Conservation (phyloP, 257 asterid genomes). For the Forsythia viridissima region DNA sequence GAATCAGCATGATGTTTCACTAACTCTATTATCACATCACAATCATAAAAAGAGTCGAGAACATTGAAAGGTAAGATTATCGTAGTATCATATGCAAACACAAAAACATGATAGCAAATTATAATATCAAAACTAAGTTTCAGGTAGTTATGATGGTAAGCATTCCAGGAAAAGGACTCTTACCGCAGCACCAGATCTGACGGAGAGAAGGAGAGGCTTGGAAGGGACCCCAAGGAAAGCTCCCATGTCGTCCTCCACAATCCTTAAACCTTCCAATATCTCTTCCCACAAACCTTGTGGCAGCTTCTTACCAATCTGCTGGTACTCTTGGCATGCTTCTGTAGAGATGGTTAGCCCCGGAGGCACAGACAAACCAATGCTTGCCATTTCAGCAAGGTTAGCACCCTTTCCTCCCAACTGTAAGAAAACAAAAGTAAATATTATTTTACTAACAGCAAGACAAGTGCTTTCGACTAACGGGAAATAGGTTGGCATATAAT, state of each 20-base stretch:
- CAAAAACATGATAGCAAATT: background rate
- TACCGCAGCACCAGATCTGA: slow-evolving; percentile 94
- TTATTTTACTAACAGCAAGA: background rate
- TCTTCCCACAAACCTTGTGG: slow-evolving; percentile 86
- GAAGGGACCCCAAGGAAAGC: slow-evolving; percentile 85
- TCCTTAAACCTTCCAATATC: slow-evolving; percentile 62
- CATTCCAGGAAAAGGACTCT: slow-evolving; percentile 15
- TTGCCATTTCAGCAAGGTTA: slow-evolving; percentile 99
- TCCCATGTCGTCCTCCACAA: slow-evolving; percentile 81
- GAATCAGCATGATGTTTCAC: background rate
- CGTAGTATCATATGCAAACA: background rate
- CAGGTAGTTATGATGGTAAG: background rate
- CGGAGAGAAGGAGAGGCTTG: slow-evolving; percentile 86
- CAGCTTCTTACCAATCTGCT: slow-evolving; percentile 63
- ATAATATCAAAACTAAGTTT: background rate
- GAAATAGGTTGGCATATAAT: background rate
- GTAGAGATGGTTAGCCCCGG: slow-evolving; percentile 97
- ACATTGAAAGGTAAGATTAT: background rate
- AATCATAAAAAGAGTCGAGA: background rate
- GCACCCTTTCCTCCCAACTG: slow-evolving; percentile 98
- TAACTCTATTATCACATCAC: background rate
- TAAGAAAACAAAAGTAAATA: background rate
- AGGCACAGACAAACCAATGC: slow-evolving; percentile 92
- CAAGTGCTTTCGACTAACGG: background rate
- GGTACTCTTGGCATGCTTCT: slow-evolving; percentile 94